These are phyloP conservation scores for Neofusicoccum kwambonambiense DNA, from an alignment of 2,329 filamentous ascomycete species.

Conservation along the genomic window DNA sequence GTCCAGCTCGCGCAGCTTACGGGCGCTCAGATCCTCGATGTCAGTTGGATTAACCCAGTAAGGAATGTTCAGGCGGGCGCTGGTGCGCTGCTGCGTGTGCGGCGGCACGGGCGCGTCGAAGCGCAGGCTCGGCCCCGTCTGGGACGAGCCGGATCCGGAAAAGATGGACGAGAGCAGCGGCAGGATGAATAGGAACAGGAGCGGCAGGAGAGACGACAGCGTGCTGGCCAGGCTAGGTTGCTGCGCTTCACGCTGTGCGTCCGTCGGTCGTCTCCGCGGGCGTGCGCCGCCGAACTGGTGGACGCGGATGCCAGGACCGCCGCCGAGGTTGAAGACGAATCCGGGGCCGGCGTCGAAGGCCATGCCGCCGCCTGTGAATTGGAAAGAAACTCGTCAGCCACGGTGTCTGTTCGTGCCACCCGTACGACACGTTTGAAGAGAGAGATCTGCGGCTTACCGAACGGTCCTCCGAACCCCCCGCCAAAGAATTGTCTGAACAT, in stretches of 20 bases:
- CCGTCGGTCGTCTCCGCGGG: slow-evolving; percentile 69
- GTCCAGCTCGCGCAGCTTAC: slow-evolving; percentile 74
- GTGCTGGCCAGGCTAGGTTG: slow-evolving; percentile 50
- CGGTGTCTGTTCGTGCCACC: background rate
- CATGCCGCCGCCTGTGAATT: slow-evolving; percentile 43
- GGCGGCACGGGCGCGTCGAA: slow-evolving; percentile 72
- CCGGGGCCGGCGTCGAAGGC: slow-evolving; percentile 76
- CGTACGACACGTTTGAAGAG: too few species aligned
- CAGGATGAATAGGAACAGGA: slow-evolving; percentile 80
- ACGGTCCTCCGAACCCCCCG: slow-evolving; percentile 64
- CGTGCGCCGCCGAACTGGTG: slow-evolving; percentile 88
- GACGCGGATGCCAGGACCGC: slow-evolving; percentile 85
- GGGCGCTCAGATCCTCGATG: slow-evolving; percentile 65
- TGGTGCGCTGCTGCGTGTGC: slow-evolving; percentile 71
- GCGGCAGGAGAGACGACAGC: slow-evolving; percentile 76
- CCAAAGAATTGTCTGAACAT: slow-evolving; percentile 97
- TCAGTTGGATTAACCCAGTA: slow-evolving; percentile 86
- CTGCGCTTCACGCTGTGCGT: slow-evolving; percentile 55
- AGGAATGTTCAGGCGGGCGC: slow-evolving; percentile 67
- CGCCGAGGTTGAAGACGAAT: slow-evolving; percentile 94
- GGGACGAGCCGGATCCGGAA: slow-evolving; percentile 50
- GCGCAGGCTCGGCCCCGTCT: slow-evolving; percentile 67
- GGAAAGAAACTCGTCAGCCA: background rate
- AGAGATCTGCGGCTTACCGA: slow-evolving; percentile 52
- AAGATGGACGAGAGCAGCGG: slow-evolving; percentile 80